phyloP scores from a whole-genome alignment of 139 green algal genomes.

The Tetradesmus lagerheimii region DNA sequence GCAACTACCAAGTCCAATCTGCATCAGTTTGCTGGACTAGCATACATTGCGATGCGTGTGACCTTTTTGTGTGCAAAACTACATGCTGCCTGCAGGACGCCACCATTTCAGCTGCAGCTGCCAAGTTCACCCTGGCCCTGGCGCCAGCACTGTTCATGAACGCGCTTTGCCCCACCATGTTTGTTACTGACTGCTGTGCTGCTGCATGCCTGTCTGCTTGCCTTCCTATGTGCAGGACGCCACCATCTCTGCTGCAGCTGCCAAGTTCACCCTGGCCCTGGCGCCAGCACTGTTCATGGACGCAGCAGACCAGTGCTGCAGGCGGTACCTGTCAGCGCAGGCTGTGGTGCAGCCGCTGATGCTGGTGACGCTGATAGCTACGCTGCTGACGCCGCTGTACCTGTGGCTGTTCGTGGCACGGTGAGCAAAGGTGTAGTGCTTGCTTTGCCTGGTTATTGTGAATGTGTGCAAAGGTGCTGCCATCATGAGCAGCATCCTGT shows the following conservation, averaged over 20 bases:
- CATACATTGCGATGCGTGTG: no score
- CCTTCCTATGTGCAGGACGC: slow-evolving; percentile 67
- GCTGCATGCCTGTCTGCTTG: neutral
- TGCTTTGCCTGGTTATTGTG: no score
- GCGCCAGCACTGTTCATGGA: slow-evolving; percentile 61
- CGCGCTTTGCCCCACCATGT: slow-evolving; percentile 29
- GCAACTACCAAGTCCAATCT: no score
- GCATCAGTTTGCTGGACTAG: no score
- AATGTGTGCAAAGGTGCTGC: no score
- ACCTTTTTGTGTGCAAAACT: neutral
- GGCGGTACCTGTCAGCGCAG: slow-evolving; percentile 59
- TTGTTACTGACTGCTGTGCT: no score
- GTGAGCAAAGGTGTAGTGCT: slow-evolving; percentile 38
- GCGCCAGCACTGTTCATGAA: slow-evolving; percentile 58
- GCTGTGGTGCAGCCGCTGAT: slow-evolving; percentile 68
- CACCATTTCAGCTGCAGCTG: slow-evolving; percentile 56
- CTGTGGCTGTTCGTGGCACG: slow-evolving; percentile 70
- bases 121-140: slow-evolving; percentile 64
- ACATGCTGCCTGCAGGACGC: slow-evolving; percentile 55
- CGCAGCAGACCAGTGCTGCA: slow-evolving; percentile 54
- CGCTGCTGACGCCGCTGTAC: slow-evolving; percentile 66
- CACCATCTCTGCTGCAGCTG: slow-evolving; percentile 56
- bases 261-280: slow-evolving; percentile 64
- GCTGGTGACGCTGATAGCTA: slow-evolving; percentile 68
- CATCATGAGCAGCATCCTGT: no score